These are phyloP conservation scores for Circinella minor DNA, from an alignment of 371 early-diverging fungal species.

Conservation along the genomic window DNA sequence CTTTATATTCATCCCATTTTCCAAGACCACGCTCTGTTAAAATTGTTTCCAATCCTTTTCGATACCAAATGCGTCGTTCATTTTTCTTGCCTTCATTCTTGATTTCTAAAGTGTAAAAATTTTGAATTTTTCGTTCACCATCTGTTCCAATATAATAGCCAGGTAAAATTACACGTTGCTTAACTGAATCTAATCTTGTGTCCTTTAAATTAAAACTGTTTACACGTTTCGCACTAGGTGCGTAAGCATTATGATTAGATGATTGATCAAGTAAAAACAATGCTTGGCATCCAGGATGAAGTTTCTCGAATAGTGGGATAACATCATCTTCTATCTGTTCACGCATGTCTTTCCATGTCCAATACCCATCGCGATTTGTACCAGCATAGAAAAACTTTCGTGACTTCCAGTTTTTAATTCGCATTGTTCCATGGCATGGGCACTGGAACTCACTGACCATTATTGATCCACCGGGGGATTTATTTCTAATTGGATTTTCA, in stretches of 20 bases:
- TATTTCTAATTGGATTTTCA: not conserved
- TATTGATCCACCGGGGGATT: too few relatives aligned
- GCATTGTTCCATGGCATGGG: slow-evolving; percentile 18
- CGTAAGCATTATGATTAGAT: slow-evolving; percentile 10
- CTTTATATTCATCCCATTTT: not conserved
- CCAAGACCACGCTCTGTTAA: slow-evolving; percentile 7
- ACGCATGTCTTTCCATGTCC: too few relatives aligned
- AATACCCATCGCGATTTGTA: too few relatives aligned
- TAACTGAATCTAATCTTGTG: not conserved
- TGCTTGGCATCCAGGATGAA: slow-evolving; percentile 15
- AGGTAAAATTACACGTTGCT: not conserved
- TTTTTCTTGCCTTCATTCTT: too few relatives aligned
- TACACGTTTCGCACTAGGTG: not conserved
- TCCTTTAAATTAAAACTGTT: not conserved
- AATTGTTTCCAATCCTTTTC: not conserved
- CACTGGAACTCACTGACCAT: too few relatives aligned
- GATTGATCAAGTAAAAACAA: slow-evolving; percentile 12
- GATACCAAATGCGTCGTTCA: not conserved
- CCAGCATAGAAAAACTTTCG: slow-evolving; percentile 2
- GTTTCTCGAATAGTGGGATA: slow-evolving; percentile 7
- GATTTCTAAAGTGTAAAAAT: not conserved
- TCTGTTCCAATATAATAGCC: not conserved
- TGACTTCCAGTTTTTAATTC: not conserved
- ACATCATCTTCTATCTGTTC: not conserved
- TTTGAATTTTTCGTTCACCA: not conserved